phyloP scores from a whole-genome alignment of 305 asterid species.

The Ajuga reptans region DNA sequence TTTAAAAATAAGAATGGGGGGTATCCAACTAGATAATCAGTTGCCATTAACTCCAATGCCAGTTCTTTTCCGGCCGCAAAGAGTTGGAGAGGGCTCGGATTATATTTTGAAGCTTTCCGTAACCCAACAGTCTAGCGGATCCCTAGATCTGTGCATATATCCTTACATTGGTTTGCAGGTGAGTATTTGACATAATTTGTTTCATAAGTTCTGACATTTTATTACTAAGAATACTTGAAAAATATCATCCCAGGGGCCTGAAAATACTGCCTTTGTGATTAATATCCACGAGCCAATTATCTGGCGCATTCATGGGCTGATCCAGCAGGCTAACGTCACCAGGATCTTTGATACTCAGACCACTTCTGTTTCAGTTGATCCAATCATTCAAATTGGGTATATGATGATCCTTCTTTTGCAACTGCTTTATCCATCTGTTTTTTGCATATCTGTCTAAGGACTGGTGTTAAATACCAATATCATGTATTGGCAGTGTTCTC shows the following conservation, averaged over 20 bases:
- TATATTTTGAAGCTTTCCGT: slow-evolving; percentile 80
- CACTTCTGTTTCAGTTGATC: slow-evolving; percentile 96
- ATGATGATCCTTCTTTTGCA: slow-evolving; percentile 16
- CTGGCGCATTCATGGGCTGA: slow-evolving; percentile 94
- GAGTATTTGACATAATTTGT: slow-evolving; percentile 28
- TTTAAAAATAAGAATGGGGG: slow-evolving; percentile 82
- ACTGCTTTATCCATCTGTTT: slow-evolving; percentile 13
- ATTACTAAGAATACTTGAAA: slow-evolving; percentile 17
- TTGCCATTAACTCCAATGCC: slow-evolving; percentile 97
- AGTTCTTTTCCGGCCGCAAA: slow-evolving; percentile 90
- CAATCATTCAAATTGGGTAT: slow-evolving; percentile 89
- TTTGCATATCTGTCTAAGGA: slow-evolving; percentile 16
- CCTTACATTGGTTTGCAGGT: slow-evolving; percentile 97
- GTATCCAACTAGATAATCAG: slow-evolving; percentile 93
- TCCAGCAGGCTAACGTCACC: slow-evolving; percentile 67
- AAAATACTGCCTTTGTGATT: slow-evolving; percentile 80
- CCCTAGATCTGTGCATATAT: slow-evolving; percentile 76
- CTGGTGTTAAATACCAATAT: slow-evolving; percentile 17
- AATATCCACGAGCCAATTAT: slow-evolving; percentile 95
- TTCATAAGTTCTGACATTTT: slow-evolving; percentile 17
- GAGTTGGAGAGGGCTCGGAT: slow-evolving; percentile 77
- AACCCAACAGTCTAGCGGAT: slow-evolving; percentile 93
- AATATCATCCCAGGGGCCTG: slow-evolving; percentile 58
- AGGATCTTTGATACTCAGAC: slow-evolving; percentile 53
- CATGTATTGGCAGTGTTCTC: slow-evolving; percentile 64